Evolutionary conservation across 2,329 filamentous ascomycete species (phyloP), one percentile per base, ranked within the genome.

Genomic region (Apiospora arundinis): DNA sequence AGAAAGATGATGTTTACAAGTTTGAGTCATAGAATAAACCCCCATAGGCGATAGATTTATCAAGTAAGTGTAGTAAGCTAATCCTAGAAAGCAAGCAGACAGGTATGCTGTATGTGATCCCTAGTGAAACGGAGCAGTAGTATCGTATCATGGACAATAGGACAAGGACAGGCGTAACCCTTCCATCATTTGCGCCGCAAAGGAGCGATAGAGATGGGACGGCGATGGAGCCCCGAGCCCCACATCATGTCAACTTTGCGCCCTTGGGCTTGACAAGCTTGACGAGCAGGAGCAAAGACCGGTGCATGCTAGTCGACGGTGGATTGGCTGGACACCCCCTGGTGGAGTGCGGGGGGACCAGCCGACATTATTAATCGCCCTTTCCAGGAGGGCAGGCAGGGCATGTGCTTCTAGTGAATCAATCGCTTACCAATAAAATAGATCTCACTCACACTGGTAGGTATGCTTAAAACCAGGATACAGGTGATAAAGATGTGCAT

Each of bases 171-270:
- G 52, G 52, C 52, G 52, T 60, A 37, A 60, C 32, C 56, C 56
- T 63, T 63, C 56, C 56, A 63, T 63, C 56, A 40, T 40, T 40
- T 18, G 8, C 28, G 32, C 28, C 37, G 28, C 52, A 37, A 37
- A 16, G 28, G 16, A 21, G 28, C 4, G 25, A 21, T 6, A 37
- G 52, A 18, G 28, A 60, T 12, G 16, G 52, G 25, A 32, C 8
- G 52, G 32, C 56, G 56, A 63, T 63, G 56, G 56, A 40, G 32
- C 56, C 18, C 28, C 8, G 32, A 63, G 56, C 56, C 56, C 56
- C 56, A 63, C 56, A 63, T 63, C 56, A 63, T 63, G 56, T 63
- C 56, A 63, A 63, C 56, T 63, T 63, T 40, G 32, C 56, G 32
- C 56, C 56, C 56, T 63, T 63, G 56, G 56, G 52, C 4, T 5